These are phyloP conservation scores for Wakefieldia striispora DNA, from an alignment of 768 basidiomycete genomes.

Conservation along the genomic window DNA sequence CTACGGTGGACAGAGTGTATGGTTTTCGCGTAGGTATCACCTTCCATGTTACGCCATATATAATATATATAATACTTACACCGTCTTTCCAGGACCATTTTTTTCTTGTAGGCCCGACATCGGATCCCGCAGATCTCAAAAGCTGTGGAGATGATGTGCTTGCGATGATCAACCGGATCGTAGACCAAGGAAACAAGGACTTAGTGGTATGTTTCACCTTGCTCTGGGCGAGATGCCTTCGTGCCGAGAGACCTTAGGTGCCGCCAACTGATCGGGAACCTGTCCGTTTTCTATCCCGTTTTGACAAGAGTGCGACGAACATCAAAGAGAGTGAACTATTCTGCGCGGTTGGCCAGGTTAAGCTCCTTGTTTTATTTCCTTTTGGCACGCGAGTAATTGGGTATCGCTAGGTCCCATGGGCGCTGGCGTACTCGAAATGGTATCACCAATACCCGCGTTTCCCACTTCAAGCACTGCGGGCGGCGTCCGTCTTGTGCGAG, in stretches of 20 bases:
- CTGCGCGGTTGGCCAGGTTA: conserved; percentile 47
- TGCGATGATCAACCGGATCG: conserved; percentile 49
- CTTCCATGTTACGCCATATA: background rate
- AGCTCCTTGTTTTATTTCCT: conserved; percentile 1
- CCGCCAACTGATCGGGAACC: conserved; percentile 34
- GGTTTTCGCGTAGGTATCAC: conserved; percentile 42
- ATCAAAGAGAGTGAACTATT: conserved; percentile 55
- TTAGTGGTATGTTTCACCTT: conserved; percentile 29
- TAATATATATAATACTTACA: background rate
- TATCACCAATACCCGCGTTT: conserved; percentile 58
- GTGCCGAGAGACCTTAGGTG: conserved; percentile 12
- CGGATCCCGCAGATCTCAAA: conserved; percentile 44
- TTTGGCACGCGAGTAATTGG: background rate
- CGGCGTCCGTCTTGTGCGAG: conserved; percentile 46
- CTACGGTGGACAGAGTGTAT: conserved; percentile 37
- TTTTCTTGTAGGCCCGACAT: conserved; percentile 45
- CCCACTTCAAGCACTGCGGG: conserved; percentile 47
- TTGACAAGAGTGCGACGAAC: conserved; percentile 58
- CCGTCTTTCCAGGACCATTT: conserved; percentile 44
- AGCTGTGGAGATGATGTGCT: conserved; percentile 32
- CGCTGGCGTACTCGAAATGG: conserved; percentile 49
- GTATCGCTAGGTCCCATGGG: conserved; percentile 50
- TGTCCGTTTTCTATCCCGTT: conserved; percentile 53
- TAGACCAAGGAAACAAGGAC: conserved; percentile 43
- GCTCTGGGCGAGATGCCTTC: background rate